Conservation (phyloP, 805 yeast species). For the Candida odintsovae region DNA sequence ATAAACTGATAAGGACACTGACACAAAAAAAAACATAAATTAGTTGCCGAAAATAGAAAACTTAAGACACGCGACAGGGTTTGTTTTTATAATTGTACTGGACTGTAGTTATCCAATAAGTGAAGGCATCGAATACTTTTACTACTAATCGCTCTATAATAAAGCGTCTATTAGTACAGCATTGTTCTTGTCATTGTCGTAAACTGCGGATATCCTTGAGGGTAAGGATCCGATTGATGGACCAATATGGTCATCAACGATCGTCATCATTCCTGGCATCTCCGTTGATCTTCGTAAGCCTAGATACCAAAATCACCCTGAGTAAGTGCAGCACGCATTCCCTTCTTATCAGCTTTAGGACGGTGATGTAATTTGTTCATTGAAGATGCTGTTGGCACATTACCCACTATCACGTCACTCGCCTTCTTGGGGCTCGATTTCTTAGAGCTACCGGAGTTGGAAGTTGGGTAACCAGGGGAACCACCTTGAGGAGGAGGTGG, state of each 20-base stretch:
- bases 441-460: conserved; percentile 5
- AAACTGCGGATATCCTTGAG: no score
- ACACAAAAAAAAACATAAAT: not conserved
- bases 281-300: not conserved
- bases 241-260: not conserved
- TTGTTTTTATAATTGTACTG: no score
- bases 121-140: no score
- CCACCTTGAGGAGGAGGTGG: conserved; percentile 13
- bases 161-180: not conserved
- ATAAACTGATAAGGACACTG: conserved; percentile 1
- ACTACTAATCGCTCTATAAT: not conserved
- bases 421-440: conserved; percentile 8
- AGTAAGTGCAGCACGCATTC: conserved; percentile 57
- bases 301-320: conserved; percentile 66
- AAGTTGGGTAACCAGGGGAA: conserved; percentile 11
- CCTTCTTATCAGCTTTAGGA: conserved; percentile 43
- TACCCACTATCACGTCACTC: conserved; percentile 38
- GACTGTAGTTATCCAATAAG: no score
- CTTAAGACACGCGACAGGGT: no score
- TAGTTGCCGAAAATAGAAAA: not conserved
- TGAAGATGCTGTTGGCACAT: conserved; percentile 39
- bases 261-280: not conserved
- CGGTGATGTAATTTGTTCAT: conserved; percentile 42
- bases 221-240: no score
- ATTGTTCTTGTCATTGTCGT: not conserved